Evolutionary conservation across 2,329 filamentous ascomycete genomes (phyloP).

Genomic region (Fusarium transvaalense): DNA sequence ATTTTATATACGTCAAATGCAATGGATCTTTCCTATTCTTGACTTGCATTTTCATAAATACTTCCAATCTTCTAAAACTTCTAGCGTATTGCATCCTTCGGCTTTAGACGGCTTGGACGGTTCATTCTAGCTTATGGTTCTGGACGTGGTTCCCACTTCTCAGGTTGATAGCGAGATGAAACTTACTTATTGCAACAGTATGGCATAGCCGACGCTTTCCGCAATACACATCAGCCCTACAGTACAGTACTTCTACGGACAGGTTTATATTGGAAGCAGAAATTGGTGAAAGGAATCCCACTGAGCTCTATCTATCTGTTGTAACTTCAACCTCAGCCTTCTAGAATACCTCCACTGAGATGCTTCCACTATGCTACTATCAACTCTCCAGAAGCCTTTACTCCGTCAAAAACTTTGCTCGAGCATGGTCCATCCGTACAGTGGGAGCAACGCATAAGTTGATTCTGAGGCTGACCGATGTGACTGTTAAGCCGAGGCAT

Average conservation of each 20-base stretch:
- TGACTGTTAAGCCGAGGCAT: neutral
- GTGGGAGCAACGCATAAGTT: neutral
- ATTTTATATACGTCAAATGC: too few relatives aligned
- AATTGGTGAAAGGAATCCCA: neutral
- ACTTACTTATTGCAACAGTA: neutral
- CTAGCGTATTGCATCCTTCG: slow-evolving; percentile 9
- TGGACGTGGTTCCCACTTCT: neutral
- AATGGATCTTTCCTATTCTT: rapidly evolving
- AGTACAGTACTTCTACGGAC: too few relatives aligned
- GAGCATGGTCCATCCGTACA: rapidly evolving
- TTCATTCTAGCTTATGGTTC: neutral
- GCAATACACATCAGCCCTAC: neutral
- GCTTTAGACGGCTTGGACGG: slow-evolving; percentile 32
- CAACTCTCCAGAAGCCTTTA: rapidly evolving
- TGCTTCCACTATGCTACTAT: neutral
- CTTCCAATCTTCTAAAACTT: neutral
- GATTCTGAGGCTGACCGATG: neutral
- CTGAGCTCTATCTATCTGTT: neutral
- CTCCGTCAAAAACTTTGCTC: too few relatives aligned
- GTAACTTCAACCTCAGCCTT: too few relatives aligned
- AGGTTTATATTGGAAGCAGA: too few relatives aligned
- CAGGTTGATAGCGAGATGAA: neutral
- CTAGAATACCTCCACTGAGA: too few relatives aligned
- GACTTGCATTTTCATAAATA: neutral
- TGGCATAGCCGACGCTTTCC: slow-evolving; percentile 23